Evolutionary conservation across 495 filamentous ascomycete genomes (phyloP), one percentile per base, ranked within the genome.

Genomic region (Friedmanniomyces endolithicus): DNA sequence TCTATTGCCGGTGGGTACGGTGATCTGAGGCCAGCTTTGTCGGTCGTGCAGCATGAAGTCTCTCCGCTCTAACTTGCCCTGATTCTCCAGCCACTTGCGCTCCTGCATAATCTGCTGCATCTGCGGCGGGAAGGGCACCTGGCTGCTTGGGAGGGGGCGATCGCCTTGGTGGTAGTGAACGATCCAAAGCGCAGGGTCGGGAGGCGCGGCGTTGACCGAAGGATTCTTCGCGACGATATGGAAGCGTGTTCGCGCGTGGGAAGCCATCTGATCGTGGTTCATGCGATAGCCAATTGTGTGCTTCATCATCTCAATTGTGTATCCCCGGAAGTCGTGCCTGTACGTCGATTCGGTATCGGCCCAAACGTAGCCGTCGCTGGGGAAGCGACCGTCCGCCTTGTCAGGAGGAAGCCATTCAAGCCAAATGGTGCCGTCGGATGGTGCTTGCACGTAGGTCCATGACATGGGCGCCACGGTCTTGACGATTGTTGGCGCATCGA

Each of bases 291-390:
- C 90, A 35, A 80, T 78, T 61, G 83, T 78, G 64, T 94, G 86
- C 29, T 84, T 74, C 64, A 83, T 86, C 67, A 94, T 84, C 67
- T 98, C 89, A n/a, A 96, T 71, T 19, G 50, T 58, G 29, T 62
- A 62, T 1, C 88, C 89, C 59, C 81, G 80, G 59, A 82, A 70
- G 56, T 88, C 81, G 47, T 85, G 79, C 40, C 75, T 77, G 53
- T 79, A 85, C 16, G 76, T 80, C 49, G 80, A 73, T 68, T 97
- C 90, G 14, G 77, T 73, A 61, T 87, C 84, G 6, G 82, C 78
- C 90, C 90, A 98, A 47, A 95, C 72, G 64, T 87, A 90, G 14
- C 92, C 92, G 76, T 98, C 90, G 55, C 82, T 94, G 20, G 92
- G 82, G 62, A 86, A 90, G 47, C 80, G 79, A 2, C 74, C 75